phyloP scores from a whole-genome alignment of 352 stramenopile genomes.

The Phytophthora idaei region DNA sequence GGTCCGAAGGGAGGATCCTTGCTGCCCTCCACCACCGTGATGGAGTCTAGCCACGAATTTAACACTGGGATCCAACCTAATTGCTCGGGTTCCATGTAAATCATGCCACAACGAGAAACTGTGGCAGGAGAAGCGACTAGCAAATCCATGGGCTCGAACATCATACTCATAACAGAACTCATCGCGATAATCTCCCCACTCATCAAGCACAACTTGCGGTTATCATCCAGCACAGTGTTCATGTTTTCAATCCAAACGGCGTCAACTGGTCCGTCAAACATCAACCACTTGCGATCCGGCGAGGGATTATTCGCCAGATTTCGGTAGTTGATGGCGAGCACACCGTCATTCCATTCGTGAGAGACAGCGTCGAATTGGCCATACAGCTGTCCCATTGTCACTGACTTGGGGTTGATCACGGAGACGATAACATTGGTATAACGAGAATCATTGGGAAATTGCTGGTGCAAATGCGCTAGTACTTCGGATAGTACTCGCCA shows the following conservation, averaged over 20 bases:
- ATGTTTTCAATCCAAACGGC: constrained; percentile 96
- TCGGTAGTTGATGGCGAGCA: constrained; percentile 94
- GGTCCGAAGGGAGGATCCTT: constrained; percentile 37
- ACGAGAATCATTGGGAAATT: constrained; percentile 65
- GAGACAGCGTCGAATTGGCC: constrained; percentile 95
- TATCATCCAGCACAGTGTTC: constrained; percentile 96
- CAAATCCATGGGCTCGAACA: constrained; percentile 96
- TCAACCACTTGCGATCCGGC: constrained; percentile 90
- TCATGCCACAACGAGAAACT: constrained; percentile 94
- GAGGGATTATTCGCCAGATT: constrained; percentile 80
- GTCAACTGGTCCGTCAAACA: constrained; percentile 94
- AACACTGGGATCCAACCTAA: constrained; percentile 90
- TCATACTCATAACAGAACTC: constrained; percentile 95
- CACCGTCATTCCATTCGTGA: constrained; percentile 95
- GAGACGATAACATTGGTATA: constrained; percentile 80
- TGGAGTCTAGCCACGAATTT: constrained; percentile 89
- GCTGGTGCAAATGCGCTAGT: constrained; percentile 75
- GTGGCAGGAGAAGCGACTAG: constrained; percentile 93
- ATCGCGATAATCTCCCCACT: constrained; percentile 96
- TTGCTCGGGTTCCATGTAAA: constrained; percentile 94
- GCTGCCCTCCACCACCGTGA: constrained; percentile 42
- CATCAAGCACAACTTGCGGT: constrained; percentile 95
- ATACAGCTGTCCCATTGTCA: constrained; percentile 94
- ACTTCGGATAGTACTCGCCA: constrained; percentile 92
- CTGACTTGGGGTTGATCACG: constrained; percentile 94